Conservation (phyloP, 345 rosid genomes). For the Hevea brasiliensis region DNA sequence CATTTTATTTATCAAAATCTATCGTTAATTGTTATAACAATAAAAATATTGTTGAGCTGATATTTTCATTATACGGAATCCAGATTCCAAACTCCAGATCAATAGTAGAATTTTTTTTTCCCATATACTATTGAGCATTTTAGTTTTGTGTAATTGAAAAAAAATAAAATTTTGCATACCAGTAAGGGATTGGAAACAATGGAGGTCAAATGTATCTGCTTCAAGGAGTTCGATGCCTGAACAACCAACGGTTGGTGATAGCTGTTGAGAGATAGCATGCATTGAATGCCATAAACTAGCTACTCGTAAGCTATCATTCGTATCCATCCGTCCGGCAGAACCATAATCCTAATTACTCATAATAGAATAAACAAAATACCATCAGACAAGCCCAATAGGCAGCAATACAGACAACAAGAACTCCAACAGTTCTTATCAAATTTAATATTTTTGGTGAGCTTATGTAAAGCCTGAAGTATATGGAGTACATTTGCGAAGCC, state of each 20-base stretch:
- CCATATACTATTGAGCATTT: no score
- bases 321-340: constrained; percentile 90
- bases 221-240: constrained; percentile 92
- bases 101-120: no score
- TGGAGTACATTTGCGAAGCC: background rate
- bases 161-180: constrained; percentile 36
- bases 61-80: background rate
- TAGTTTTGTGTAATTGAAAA: no score
- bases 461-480: background rate
- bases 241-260: constrained; percentile 85
- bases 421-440: background rate
- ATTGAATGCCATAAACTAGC: constrained; percentile 99
- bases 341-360: constrained; percentile 69
- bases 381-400: background rate
- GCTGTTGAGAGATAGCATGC: constrained; percentile 99
- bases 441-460: background rate
- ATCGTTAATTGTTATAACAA: background rate
- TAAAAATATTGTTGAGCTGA: background rate
- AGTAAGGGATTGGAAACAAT: constrained; percentile 93
- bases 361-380: background rate
- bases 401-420: background rate
- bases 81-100: no score
- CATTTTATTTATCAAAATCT: background rate
- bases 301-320: constrained; percentile 94
- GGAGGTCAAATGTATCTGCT: constrained; percentile 94